A percentile compares a stretch with the other conserved stretches of the same genome.
phyloP scores from a whole-genome alignment of 768 basidiomycete species.

The Tylopilus sp. region DNA sequence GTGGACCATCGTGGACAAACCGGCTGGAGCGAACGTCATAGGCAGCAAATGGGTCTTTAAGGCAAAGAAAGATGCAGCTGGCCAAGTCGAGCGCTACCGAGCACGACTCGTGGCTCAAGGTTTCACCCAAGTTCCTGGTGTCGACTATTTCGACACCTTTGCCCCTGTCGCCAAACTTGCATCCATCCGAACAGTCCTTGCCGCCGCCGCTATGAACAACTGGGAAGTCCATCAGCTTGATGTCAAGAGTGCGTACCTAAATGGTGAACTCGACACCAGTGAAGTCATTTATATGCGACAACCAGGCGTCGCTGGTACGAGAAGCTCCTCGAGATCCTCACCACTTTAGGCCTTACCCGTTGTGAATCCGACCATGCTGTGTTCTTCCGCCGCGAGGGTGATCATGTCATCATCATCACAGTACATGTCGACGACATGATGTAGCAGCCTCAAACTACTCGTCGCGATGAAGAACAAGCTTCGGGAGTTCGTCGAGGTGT shows the following conservation, averaged over 20 bases:
- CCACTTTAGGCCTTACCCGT: neutral
- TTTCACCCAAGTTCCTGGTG: too few species aligned
- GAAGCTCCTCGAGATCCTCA: too few species aligned
- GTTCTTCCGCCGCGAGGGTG: neutral
- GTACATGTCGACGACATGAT: neutral
- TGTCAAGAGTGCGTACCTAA: neutral
- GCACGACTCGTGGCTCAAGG: neutral
- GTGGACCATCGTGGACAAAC: neutral
- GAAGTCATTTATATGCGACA: too few species aligned
- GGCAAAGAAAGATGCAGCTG: neutral
- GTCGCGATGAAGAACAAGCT: neutral
- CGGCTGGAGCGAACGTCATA: neutral
- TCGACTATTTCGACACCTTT: conserved; percentile 1
- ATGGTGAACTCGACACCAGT: neutral
- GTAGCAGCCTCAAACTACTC: neutral
- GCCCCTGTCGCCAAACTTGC: neutral
- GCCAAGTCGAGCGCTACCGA: neutral
- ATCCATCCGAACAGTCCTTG: neutral
- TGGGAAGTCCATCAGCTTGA: neutral
- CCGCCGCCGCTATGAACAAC: neutral
- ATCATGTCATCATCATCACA: neutral
- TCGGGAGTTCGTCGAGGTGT: neutral
- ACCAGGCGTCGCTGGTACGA: too few species aligned
- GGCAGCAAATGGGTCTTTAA: conserved; percentile 6
- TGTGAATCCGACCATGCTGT: neutral